These are phyloP conservation scores for Pholiota molesta DNA, from an alignment of 768 basidiomycete species.

Conservation along the genomic window DNA sequence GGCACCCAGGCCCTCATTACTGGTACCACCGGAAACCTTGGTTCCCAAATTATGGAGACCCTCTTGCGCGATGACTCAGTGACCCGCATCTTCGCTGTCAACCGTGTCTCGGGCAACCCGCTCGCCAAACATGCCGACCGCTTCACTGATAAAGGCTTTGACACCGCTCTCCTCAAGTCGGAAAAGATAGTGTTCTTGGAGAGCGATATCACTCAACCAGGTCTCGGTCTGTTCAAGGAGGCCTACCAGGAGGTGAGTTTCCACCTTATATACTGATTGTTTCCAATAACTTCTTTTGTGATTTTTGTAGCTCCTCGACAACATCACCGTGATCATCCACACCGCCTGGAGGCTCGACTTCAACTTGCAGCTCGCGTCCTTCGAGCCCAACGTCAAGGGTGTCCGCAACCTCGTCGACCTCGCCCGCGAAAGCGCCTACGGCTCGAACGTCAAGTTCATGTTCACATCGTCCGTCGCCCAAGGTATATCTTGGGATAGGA, in stretches of 20 bases:
- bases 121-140: constrained; percentile 4
- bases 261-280: neutral
- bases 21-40: neutral
- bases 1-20: constrained; percentile 2
- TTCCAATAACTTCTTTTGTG: neutral
- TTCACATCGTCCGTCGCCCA: constrained; percentile 41
- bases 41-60: neutral
- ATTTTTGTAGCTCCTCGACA: constrained; percentile 1
- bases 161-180: constrained; percentile 1
- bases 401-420: constrained; percentile 44
- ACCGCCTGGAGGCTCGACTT: constrained; percentile 39
- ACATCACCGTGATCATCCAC: constrained; percentile 6
- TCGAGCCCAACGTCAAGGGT: constrained; percentile 43
- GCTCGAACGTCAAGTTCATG: constrained; percentile 35
- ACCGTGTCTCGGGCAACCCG: constrained; percentile 5
- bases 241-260: constrained; percentile 5
- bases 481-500: constrained; percentile 31
- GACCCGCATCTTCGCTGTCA: constrained; percentile 1
- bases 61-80: neutral
- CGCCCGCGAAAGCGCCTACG: constrained; percentile 30
- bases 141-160: neutral
- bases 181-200: constrained; percentile 2
- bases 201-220: neutral
- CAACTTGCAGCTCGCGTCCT: constrained; percentile 44
- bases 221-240: neutral